Evolutionary conservation across 1,284 basidiomycete genomes (phyloP).

Genomic region (Fomitiporia mediterranea): DNA sequence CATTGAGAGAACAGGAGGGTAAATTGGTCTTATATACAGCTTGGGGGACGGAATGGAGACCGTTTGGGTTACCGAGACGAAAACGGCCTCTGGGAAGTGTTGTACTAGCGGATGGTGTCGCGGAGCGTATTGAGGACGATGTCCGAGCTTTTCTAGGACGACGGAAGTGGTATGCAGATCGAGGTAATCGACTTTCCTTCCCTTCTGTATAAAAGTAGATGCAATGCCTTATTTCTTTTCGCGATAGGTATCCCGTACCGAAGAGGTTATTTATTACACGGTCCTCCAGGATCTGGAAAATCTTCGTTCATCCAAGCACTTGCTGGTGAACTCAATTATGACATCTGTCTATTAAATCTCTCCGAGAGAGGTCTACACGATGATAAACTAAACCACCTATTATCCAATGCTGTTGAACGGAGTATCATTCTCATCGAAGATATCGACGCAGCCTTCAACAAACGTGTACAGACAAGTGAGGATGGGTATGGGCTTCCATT

Average conservation of each 20-base stretch:
- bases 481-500: constrained; percentile 62
- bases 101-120: constrained; percentile 79
- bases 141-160: constrained; percentile 79
- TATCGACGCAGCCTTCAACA: constrained; percentile 96
- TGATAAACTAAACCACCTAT: constrained; percentile 92
- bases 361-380: constrained; percentile 96
- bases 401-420: constrained; percentile 91
- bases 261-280: constrained; percentile 91
- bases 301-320: constrained; percentile 98
- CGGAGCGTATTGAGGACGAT: constrained; percentile 78
- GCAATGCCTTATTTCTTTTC: constrained; percentile 13
- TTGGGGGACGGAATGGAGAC: constrained; percentile 95
- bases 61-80: constrained; percentile 88
- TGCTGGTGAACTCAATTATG: constrained; percentile 88
- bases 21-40: constrained; percentile 96
- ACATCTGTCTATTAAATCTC: constrained; percentile 95
- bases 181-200: constrained; percentile 56
- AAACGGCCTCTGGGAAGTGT: constrained; percentile 89
- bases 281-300: constrained; percentile 97
- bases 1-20: constrained; percentile 83
- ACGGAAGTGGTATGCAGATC: constrained; percentile 92
- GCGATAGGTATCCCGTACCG: constrained; percentile 92
- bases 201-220: background rate
- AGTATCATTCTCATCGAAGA: constrained; percentile 95
- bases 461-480: constrained; percentile 81